These are phyloP conservation scores for Cyclotella baltica DNA, from an alignment of 108 stramenopile genomes.

Conservation along the genomic window DNA sequence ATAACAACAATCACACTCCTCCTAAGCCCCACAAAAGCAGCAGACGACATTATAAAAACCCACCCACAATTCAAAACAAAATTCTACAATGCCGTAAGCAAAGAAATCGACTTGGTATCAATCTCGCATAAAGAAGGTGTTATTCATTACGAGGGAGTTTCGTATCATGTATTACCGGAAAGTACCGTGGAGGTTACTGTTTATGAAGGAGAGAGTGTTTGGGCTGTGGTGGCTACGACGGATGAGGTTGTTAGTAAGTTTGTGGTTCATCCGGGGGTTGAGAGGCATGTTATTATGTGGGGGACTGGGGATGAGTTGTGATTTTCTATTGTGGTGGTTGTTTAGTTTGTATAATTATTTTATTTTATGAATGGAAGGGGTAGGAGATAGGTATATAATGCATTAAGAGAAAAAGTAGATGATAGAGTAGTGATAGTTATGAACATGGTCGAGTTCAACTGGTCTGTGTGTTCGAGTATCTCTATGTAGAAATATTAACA, in stretches of 20 bases:
- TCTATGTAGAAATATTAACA: too few relatives aligned
- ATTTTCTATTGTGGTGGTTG: too few relatives aligned
- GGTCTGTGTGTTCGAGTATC: too few relatives aligned
- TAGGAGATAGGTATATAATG: too few relatives aligned
- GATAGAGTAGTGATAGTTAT: too few relatives aligned
- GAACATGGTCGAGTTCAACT: too few relatives aligned
- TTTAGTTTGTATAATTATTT: too few relatives aligned
- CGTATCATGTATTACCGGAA: background rate
- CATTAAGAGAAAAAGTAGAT: too few relatives aligned
- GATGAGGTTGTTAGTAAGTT: conserved; percentile 11
- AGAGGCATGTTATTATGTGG: background rate
- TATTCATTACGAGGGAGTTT: background rate
- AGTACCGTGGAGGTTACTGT: background rate
- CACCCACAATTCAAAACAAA: background rate
- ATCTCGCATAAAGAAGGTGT: background rate
- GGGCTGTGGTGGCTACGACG: conserved; percentile 2
- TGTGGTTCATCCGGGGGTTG: background rate
- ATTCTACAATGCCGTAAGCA: conserved; percentile 8
- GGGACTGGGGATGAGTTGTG: conserved; percentile 14
- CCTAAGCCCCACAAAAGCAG: background rate
- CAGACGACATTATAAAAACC: background rate
- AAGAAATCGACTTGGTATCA: conserved; percentile 8
- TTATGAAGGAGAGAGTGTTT: background rate
- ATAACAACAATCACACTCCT: background rate
- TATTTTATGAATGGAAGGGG: too few relatives aligned